These are phyloP conservation scores for Abrus precatorius DNA, from an alignment of 306 rosid species.

Conservation along the genomic window DNA sequence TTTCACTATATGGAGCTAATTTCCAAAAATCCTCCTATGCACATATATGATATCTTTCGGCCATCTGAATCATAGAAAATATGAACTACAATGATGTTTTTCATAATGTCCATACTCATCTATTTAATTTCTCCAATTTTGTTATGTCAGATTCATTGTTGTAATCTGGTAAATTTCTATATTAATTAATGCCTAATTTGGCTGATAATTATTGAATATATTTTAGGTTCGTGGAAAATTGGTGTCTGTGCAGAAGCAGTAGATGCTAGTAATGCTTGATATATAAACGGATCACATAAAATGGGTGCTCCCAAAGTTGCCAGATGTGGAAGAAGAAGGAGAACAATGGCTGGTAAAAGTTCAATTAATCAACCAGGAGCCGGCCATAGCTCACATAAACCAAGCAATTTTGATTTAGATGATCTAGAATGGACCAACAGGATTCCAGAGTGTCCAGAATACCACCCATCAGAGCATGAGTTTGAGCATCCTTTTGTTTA, in stretches of 20 bases:
- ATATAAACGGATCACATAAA: background rate
- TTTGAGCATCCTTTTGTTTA: constrained; percentile 53
- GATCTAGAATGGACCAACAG: constrained; percentile 48
- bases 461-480: constrained; percentile 51
- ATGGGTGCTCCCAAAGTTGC: constrained; percentile 27
- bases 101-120: background rate
- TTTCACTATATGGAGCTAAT: background rate
- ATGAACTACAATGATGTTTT: background rate
- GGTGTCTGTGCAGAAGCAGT: background rate
- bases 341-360: background rate
- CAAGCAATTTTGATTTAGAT: constrained; percentile 17
- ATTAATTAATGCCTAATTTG: background rate
- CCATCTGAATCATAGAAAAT: constrained; percentile 8
- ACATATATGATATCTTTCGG: background rate
- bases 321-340: constrained; percentile 12
- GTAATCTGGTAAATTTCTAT: background rate
- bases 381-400: background rate
- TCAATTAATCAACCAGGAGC: background rate
- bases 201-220: background rate
- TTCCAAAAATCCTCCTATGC: background rate
- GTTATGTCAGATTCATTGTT: constrained; percentile 2
- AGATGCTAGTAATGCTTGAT: background rate
- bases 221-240: constrained; percentile 28
- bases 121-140: constrained; percentile 22
- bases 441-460: constrained; percentile 52